These are phyloP conservation scores for Cryptococcus sp. DNA, from an alignment of 1,284 basidiomycete genomes.

Conservation along the genomic window DNA sequence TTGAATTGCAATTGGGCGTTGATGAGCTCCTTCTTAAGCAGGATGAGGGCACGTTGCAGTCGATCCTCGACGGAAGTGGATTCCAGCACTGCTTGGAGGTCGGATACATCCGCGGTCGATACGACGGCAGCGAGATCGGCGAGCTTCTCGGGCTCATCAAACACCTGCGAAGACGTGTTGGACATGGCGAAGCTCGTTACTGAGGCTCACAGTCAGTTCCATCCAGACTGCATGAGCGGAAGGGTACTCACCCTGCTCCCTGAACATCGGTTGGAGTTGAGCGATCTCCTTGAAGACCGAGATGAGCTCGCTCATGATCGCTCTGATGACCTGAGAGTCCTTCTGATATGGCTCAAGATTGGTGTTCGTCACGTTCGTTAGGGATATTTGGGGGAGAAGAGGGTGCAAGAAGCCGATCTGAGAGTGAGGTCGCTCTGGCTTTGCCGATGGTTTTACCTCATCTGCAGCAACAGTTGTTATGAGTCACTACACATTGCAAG, in stretches of 20 bases:
- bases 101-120: slow-evolving; percentile 83
- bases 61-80: slow-evolving; percentile 84
- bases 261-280: slow-evolving; percentile 94
- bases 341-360: slow-evolving; percentile 81
- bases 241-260: slow-evolving; percentile 71
- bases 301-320: slow-evolving; percentile 95
- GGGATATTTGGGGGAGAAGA: slow-evolving; percentile 74
- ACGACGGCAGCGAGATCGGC: slow-evolving; percentile 98
- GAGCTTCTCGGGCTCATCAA: slow-evolving; percentile 97
- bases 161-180: slow-evolving; percentile 93
- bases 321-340: slow-evolving; percentile 90
- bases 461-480: no score
- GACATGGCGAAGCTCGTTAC: slow-evolving; percentile 81
- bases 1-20: slow-evolving; percentile 95
- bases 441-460: background rate
- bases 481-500: no score
- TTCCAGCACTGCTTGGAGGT: slow-evolving; percentile 93
- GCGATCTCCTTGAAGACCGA: slow-evolving; percentile 99
- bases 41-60: slow-evolving; percentile 83
- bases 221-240: background rate
- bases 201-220: slow-evolving; percentile 8
- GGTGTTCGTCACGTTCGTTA: slow-evolving; percentile 88
- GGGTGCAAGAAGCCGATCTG: slow-evolving; percentile 75
- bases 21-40: slow-evolving; percentile 97
- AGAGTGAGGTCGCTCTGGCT: slow-evolving; percentile 20